Evolutionary conservation across 208 protist species (phyloP).

Genomic region (Trichomonas gallinae): DNA sequence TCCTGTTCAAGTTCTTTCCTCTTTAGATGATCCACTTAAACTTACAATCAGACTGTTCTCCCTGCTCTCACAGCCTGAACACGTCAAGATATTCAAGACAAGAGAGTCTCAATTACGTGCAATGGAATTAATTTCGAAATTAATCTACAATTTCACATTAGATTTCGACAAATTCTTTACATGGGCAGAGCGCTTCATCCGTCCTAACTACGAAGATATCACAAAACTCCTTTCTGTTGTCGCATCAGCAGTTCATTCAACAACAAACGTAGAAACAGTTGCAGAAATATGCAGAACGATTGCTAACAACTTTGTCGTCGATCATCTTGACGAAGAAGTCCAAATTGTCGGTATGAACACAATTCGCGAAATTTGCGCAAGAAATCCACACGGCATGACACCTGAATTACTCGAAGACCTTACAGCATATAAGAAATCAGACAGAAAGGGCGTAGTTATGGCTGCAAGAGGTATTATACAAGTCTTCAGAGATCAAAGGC

Average conservation of each 20-base stretch:
- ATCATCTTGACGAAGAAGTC: neutral
- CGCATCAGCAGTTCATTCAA: neutral
- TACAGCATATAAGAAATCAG: neutral
- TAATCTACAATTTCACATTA: neutral
- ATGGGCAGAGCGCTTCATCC: neutral
- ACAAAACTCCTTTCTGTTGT: neutral
- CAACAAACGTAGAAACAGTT: neutral
- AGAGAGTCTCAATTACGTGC: neutral
- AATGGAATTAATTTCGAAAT: neutral
- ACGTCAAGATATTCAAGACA: neutral
- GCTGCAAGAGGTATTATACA: neutral
- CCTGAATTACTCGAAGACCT: neutral
- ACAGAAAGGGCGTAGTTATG: neutral
- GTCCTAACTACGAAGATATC: neutral
- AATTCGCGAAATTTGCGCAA: neutral
- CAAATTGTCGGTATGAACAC: neutral
- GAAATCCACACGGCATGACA: constrained; percentile 2
- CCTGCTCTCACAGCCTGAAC: neutral
- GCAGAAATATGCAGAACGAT: neutral
- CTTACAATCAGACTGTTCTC: neutral
- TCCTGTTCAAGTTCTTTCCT: neutral
- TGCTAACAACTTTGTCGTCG: neutral
- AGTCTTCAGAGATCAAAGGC: neutral
- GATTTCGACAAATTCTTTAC: neutral
- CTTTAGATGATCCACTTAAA: neutral